These are phyloP conservation scores for Gaillardinia entomophila DNA, from an alignment of 805 yeast genomes.

Conservation along the genomic window DNA sequence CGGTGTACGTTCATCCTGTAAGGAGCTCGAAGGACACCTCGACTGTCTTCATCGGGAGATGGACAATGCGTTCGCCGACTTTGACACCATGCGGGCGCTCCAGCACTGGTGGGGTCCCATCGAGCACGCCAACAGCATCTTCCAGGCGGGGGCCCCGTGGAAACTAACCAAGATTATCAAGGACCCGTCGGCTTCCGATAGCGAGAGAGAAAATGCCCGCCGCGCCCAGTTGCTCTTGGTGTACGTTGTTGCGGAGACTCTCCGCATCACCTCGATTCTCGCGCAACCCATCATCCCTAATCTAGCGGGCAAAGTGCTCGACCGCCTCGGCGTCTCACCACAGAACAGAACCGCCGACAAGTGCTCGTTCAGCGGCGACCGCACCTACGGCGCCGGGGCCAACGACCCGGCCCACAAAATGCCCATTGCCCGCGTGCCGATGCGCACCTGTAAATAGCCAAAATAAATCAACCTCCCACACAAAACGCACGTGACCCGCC, in stretches of 20 bases:
- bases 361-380: conserved; percentile 54
- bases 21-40: conserved; percentile 3
- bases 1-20: too few relatives aligned
- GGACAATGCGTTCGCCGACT: conserved; percentile 37
- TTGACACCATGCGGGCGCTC: conserved; percentile 53
- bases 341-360: conserved; percentile 36
- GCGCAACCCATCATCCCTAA: conserved; percentile 71
- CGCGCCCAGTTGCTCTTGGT: conserved; percentile 45
- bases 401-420: conserved; percentile 44
- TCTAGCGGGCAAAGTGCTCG: conserved; percentile 50
- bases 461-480: neutral
- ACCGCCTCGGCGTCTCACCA: conserved; percentile 51
- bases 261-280: conserved; percentile 61
- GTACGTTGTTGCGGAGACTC: conserved; percentile 61
- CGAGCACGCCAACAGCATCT: conserved; percentile 55
- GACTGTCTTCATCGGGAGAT: conserved; percentile 19
- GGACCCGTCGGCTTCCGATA: conserved; percentile 11
- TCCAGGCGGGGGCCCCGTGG: conserved; percentile 81
- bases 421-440: conserved; percentile 27
- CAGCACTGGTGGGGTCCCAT: conserved; percentile 54
- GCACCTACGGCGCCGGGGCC: conserved; percentile 52
- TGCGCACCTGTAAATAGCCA: neutral
- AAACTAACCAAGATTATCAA: conserved; percentile 25
- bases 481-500: neutral
- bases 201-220: conserved; percentile 9